Percentiles rank a stretch among this genome's conserved stretches.
Conservation (phyloP, 1,284 basidiomycete genomes). For the Microbotryum lychnidis-dioicae region DNA sequence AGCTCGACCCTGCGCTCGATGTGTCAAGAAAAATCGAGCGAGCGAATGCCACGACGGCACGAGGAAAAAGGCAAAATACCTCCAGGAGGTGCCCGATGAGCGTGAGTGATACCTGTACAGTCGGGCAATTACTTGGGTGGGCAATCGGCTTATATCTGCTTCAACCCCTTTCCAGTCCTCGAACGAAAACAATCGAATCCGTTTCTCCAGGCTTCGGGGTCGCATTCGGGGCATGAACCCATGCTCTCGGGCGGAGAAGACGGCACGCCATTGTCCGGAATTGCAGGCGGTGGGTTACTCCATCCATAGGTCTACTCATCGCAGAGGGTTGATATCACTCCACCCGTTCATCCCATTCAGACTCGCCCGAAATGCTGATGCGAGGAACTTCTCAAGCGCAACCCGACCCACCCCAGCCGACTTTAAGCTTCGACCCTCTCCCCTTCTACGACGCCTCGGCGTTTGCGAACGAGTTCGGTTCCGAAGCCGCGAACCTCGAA, state of each 20-base stretch:
- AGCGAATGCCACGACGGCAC: conserved; percentile 86
- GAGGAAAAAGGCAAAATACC: conserved; percentile 96
- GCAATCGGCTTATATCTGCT: conserved; percentile 1
- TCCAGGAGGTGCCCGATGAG: conserved; percentile 82
- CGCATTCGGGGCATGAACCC: background rate
- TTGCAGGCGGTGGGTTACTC: background rate
- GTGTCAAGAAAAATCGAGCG: conserved; percentile 84
- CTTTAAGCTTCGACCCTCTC: conserved; percentile 5
- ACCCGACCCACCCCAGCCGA: background rate
- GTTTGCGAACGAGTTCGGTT: conserved; percentile 51
- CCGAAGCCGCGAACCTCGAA: conserved; percentile 80
- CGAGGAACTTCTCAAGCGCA: background rate
- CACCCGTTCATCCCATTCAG: background rate
- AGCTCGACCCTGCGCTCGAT: conserved; percentile 92
- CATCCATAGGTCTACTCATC: background rate
- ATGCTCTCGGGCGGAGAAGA: background rate
- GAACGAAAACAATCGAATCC: background rate
- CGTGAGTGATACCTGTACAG: conserved; percentile 47
- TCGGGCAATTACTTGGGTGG: no score
- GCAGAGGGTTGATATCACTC: no score
- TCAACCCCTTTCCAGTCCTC: conserved; percentile 1
- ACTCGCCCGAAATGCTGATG: background rate
- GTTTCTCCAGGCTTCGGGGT: no score
- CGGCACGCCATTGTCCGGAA: background rate
- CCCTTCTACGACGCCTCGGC: conserved; percentile 5